phyloP scores from a whole-genome alignment of 768 basidiomycete genomes.

The Agaricus blazei region DNA sequence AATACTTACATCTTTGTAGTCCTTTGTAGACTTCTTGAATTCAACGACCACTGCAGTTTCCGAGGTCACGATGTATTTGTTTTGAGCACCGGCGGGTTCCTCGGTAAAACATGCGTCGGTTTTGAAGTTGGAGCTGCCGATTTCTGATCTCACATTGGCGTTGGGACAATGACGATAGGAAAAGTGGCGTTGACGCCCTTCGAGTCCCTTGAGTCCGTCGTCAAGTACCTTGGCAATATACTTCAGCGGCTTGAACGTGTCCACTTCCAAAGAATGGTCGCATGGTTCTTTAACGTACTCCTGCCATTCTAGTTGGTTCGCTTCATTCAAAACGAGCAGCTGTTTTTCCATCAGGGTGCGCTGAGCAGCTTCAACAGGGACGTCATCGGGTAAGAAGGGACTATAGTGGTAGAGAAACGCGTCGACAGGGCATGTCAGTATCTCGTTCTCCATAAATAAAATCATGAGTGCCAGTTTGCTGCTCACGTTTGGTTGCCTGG shows the following conservation, averaged over 20 bases:
- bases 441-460: neutral
- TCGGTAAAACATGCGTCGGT: conserved; percentile 14
- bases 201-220: neutral
- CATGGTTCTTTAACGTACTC: too few relatives aligned
- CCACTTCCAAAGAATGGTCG: too few relatives aligned
- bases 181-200: neutral
- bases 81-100: neutral
- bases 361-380: neutral
- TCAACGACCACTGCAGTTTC: conserved; percentile 13
- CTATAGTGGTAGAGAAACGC: neutral
- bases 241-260: neutral
- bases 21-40: conserved; percentile 7
- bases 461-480: neutral
- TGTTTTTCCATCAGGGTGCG: neutral
- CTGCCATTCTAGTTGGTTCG: too few relatives aligned
- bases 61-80: neutral
- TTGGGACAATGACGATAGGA: neutral
- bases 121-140: conserved; percentile 9
- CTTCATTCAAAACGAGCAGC: neutral
- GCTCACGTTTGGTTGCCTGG: too few relatives aligned
- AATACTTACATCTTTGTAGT: neutral
- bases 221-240: neutral
- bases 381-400: neutral
- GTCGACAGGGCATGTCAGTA: neutral
- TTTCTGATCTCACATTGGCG: conserved; percentile 2